Evolutionary conservation across 768 basidiomycete genomes (phyloP), one percentile per base, ranked within the genome.

Genomic region (Kwoniella shandongensis): DNA sequence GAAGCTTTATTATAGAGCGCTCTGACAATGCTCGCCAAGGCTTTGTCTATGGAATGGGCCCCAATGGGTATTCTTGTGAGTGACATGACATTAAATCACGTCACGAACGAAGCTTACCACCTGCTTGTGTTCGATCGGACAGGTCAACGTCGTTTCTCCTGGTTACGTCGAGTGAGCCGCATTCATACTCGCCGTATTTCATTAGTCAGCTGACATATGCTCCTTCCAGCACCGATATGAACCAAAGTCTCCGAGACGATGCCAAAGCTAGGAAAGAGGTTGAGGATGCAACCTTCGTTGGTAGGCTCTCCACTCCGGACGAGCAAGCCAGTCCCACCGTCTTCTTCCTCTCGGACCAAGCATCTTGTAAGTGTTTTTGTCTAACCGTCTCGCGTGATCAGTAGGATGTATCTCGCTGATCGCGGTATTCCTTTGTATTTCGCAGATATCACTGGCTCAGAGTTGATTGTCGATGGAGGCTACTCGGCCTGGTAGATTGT

Each of bases 1-100:
- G 5, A n/a, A n/a, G n/a, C n/a, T 29, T 18, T 38, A 12, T 15
- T 10, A 22, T 41, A 65, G 65, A 66, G 63, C 11, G 73, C 73
- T 15, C 41, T 72, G 18, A 66, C 58, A 18, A 59, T 51, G 36
- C 65, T 75, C 20, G 69, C 73, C 39, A 64, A 66, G 51, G 55
- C 52, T 13, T 51, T 75, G 12, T 66, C 73, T 0, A 72, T 72
- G 73, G 73, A 75, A 48, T 75, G 73, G 73, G 65, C 62, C 7
- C 59, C 63, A 17, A 40, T 62, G 50, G 73, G 73, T 15, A 66
- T 71, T 44, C 50, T 62, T 26, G 67, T 68, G 26, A 67, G 58
- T 41, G 30, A 6, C 26, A 4, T 44, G n/a, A 6, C 3, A 5
- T 27, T 20, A 23, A 40, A 12, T 18, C 45, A 3, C 29, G 8